Evolutionary conservation across 2,329 filamentous ascomycete species (phyloP).

Genomic region (Penicillium aurantiogriseum): DNA sequence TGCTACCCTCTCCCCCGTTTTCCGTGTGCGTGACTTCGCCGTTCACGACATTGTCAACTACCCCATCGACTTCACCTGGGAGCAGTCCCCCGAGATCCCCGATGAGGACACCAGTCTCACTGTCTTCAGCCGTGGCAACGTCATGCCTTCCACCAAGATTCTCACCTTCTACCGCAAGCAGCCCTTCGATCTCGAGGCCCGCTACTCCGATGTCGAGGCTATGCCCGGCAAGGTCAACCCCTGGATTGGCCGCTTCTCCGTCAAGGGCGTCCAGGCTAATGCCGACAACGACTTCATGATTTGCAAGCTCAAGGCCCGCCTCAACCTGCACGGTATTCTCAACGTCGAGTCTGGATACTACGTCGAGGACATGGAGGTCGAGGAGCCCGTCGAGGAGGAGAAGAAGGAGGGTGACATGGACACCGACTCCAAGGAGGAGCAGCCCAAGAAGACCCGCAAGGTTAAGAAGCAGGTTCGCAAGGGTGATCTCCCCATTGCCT

Average conservation of each 20-base stretch:
- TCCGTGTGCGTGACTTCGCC: slow-evolving; percentile 97
- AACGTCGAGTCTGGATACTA: slow-evolving; percentile 98
- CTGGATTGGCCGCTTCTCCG: slow-evolving; percentile 96
- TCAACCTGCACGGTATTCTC: slow-evolving; percentile 93
- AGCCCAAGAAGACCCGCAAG: slow-evolving; percentile 84
- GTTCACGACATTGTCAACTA: slow-evolving; percentile 98
- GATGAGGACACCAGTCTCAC: slow-evolving; percentile 97
- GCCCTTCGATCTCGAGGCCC: slow-evolving; percentile 91
- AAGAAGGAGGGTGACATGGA: slow-evolving; percentile 74
- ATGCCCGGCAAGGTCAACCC: slow-evolving; percentile 88
- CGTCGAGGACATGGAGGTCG: slow-evolving; percentile 95
- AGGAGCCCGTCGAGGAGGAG: slow-evolving; percentile 80
- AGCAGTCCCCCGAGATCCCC: slow-evolving; percentile 96
- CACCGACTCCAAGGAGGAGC: slow-evolving; percentile 67
- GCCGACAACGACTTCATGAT: slow-evolving; percentile 98
- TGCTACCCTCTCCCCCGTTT: slow-evolving; percentile 93
- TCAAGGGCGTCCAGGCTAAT: slow-evolving; percentile 95
- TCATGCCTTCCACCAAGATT: slow-evolving; percentile 98
- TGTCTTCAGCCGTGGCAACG: slow-evolving; percentile 95
- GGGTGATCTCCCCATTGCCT: slow-evolving; percentile 84
- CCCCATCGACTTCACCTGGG: slow-evolving; percentile 98
- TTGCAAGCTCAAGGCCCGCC: slow-evolving; percentile 96
- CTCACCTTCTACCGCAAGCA: slow-evolving; percentile 99
- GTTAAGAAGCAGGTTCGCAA: slow-evolving; percentile 99
- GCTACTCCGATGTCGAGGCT: slow-evolving; percentile 80